Evolutionary conservation across 768 basidiomycete genomes (phyloP), one percentile per base, ranked within the genome.

Genomic region (Phanerodontia chrysosporium): DNA sequence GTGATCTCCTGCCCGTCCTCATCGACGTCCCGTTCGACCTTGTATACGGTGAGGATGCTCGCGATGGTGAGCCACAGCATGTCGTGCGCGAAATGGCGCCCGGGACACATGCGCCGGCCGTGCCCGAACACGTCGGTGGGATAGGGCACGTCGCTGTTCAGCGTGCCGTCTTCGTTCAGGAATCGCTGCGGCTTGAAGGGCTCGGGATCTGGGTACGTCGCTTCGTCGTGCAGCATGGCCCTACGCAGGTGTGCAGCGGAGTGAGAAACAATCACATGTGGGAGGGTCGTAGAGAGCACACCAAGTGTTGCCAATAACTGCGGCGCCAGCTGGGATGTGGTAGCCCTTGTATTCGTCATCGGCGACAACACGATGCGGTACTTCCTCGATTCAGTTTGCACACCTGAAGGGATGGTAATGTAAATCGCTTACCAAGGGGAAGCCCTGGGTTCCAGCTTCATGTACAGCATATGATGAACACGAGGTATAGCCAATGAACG

Each of bases 141-240:
- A n/a, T 64, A 61, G 7, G 55, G 53, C 14, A 57, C 58, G 44
- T 52, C 49, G 2, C 29, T n/a, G 18, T 51, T 39, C 2, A 60
- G 29, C 29, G 64, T 64, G 30, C 57, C 52, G 21, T 66, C 62
- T 6, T 45, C 1, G 9, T 58, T 51, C 2, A 66, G 51, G 39
- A 54, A 84, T 39, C 82, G 72, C 60, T 82, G 80, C 22, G 82
- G 82, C 24, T 74, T 69, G 73, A 81, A 82, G 30, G 63, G 63
- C 49, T 76, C 74, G 1, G 82, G 80, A 42, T 79, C 74, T 5
- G 78, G 77, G 73, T 80, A 83, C 42, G 76, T 73, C 24, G 66
- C 67, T n/a, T 74, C 71, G 67, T 83, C 82, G 64, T 80, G 80
- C 4, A 79, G 16, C 13, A 67, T 60, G 8, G 52, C 62, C 65